Evolutionary conservation across 495 filamentous ascomycete genomes (phyloP), one percentile per base, ranked within the genome.

Genomic region (Aspergillus bertholletiae): DNA sequence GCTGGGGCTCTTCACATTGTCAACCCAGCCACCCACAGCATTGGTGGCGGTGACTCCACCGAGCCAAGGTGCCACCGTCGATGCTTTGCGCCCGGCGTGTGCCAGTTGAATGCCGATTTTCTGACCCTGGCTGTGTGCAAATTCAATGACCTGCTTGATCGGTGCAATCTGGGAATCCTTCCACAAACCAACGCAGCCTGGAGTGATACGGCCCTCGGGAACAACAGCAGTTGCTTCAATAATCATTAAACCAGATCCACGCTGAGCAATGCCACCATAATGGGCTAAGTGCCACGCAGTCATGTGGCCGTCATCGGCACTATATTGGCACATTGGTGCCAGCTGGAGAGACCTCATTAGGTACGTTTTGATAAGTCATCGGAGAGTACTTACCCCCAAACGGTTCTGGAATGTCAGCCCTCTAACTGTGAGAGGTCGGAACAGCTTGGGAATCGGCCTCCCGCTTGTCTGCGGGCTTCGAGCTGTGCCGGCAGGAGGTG

Each of bases 81-180:
- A 80, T 0, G 85, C 86, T 61, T 92, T 92, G n/a, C 88, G 73
- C 0, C 88, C 89, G 0, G 87, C 87, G 61, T 93, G 89, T 18
- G 71, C 86, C 5, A 92, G 66, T 70, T 93, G 89, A 52, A 92
- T 83, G 40, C 77, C 88, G 37, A 88, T 82, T 57, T 85, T 84
- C 65, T 86, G 84, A 58, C 74, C 74, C 68, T 92, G 88, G 56
- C 76, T 79, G 67, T 92, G 87, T 1, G 80, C 82, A 57, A 90
- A 90, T 37, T 90, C 85, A 26, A 83, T 72, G 45, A 87, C 74
- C 18, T 79, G 69, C 61, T 73, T 76, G 44, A 91, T 55, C 0
- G 75, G 77, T 20, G 70, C 81, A 58, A 89, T 82, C 57, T 92
- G 89, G 0, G 74, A 76, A 61, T 92, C 88, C 46, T 82, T 75